A percentile compares a stretch with the other conserved stretches of the same genome.
Conservation (phyloP, 2,329 filamentous ascomycete species). For the Apiospora kogelbergensis region DNA sequence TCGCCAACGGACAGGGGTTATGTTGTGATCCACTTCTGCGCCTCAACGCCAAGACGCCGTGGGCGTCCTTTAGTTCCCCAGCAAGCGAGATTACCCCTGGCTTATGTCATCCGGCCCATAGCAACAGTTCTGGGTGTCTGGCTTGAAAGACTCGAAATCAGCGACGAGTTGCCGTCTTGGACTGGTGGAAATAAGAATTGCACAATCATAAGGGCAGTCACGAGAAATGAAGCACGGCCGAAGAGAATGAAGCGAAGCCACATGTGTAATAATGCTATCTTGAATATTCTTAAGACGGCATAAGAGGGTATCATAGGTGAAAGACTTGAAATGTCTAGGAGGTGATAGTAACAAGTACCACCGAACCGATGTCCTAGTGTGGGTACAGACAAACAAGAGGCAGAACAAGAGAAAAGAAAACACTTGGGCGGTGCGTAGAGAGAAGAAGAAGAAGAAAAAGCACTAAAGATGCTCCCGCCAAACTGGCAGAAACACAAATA, state of each 20-base stretch:
- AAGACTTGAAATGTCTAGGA: not conserved
- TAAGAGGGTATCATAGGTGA: not conserved
- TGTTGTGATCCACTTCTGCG: not conserved
- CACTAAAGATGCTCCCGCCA: constrained; percentile 28
- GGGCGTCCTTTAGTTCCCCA: not conserved
- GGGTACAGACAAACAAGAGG: not conserved
- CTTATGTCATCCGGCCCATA: not conserved
- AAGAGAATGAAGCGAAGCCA: not conserved
- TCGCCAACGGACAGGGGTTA: not conserved
- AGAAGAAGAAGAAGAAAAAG: too few relatives aligned
- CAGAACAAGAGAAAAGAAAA: not conserved
- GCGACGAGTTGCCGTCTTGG: too few relatives aligned
- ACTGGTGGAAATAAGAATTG: too few relatives aligned
- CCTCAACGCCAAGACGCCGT: not conserved
- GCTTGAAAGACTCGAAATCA: too few relatives aligned
- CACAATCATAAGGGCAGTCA: not conserved
- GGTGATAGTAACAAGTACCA: not conserved
- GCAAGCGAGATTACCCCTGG: not conserved
- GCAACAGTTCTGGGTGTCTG: too few relatives aligned
- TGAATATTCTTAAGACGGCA: not conserved
- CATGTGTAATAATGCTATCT: not conserved
- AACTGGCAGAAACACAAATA: constrained; percentile 45
- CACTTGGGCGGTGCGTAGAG: too few relatives aligned
- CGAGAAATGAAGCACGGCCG: not conserved
- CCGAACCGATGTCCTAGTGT: not conserved